Base-by-base conservation (phyloP, 2,329 filamentous ascomycete species). In the Podosphaera aphanis region DNA sequence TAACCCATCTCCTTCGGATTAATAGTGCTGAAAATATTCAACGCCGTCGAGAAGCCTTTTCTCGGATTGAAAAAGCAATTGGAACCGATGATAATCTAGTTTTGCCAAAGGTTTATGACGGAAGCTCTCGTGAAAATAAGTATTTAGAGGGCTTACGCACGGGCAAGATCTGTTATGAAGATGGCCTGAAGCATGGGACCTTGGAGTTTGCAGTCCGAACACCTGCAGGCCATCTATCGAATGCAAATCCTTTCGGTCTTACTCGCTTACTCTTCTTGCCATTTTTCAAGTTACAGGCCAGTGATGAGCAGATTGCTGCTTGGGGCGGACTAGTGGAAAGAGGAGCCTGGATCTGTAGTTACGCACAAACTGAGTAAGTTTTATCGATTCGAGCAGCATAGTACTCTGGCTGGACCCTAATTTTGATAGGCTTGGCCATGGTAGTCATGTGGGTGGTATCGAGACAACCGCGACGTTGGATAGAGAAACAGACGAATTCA, bases 381-480 rank as follows among this genome's bases (percentile, higher is more conserved):
- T 23, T 13, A 6, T 18, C 38, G 11, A n/a, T 20, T 6, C 18
- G 15, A 23, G 5, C 16, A 41, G 13, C 20, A 5, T 16, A 18
- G 3, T 41, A 41, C 38, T 41, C 25, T 6, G 25, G 5, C 25
- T 11, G 11, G 11, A 29, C 5, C 25, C 11, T 18, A 41, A 11
- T 13, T 18, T 41, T 41, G 18, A 15, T 41, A 41, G 38, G 46
- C 49, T 60, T 7, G 55, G 54, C n/a, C 58, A 60, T 50, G 58
- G 58, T 21, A 57, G 54, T 16, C 53, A 55, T 41, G 55, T 60
- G 11, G 48, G 52, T 18, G 58, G 57, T 8, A 55, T 60, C 27
- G 56, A 59, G 48, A 60, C 58, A 2, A 58, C 56, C 3, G 57
- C 58, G 2, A 59, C 54, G 6, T 59, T 59, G 42, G 53, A 59